Base-by-base conservation (phyloP, 306 rosid genomes). In the Adenanthera pavonina region DNA sequence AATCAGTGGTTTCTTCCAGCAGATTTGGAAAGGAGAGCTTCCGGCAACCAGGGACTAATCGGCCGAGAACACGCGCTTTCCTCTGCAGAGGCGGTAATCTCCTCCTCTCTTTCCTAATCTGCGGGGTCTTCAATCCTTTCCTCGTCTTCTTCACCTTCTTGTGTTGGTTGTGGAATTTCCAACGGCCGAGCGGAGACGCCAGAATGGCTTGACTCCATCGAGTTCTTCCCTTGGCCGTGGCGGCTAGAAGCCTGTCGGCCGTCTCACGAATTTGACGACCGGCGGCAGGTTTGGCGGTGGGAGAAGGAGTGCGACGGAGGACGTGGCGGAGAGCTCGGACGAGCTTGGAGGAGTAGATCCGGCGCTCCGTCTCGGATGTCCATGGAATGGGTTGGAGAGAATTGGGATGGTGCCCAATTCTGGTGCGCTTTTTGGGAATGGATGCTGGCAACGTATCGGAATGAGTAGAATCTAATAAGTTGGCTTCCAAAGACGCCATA, bases 181-280 rank as follows among this genome's bases (percentile, higher is more conserved):
- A 61, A 7, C 86, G 59, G 40, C 49, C 47, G 64, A 84, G 86
- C 13, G 92, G 92, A 25, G 72, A 79, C 12, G 82, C 67, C 38
- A 95, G 92, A 57, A 95, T 92, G 52, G 96, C 94, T 49, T 92
- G 88, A 91, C 99, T 95, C 99, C 99, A 95, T 57, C 94, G 91
- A 34, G 97, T 92, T 75, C 84, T 82, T 0, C 99, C 98, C 68
- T 83, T 88, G 19, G 96, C 94, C 4, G 92, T 75, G 1, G 77
- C 67, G 6, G 99, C 99, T 36, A 95, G 94, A 25, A 95, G 86
- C 44, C 97, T 84, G 83, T 95, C 88, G 7, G 99, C 97, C 61
- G 94, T 83, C 8, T 87, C 79, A 2, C 91, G 90, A 46, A 95
- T 87, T 0, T 67, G 57, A 3, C 77, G 79, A 30, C 85, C 80